A percentile compares a stretch with the other conserved stretches of the same genome.
Evolutionary conservation across 768 basidiomycete genomes (phyloP).

Genomic region (Exsudoporus frostii): DNA sequence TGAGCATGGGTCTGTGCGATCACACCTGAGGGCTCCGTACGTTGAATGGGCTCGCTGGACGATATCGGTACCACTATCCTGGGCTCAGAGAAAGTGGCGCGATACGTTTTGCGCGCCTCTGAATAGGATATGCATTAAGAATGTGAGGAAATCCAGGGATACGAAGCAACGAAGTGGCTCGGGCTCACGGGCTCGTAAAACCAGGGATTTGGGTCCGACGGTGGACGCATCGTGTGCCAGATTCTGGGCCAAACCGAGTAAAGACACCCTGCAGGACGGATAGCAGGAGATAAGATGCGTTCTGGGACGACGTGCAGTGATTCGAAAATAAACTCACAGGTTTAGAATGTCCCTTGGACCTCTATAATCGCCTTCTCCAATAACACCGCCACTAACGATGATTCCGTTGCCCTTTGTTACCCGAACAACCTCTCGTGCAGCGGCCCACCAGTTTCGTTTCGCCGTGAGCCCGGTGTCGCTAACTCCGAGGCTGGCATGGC

Average conservation of each 20-base stretch:
- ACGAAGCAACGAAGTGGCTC: conserved; percentile 27
- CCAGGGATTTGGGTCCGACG: conserved; percentile 59
- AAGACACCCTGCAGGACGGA: conserved; percentile 46
- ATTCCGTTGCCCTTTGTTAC: conserved; percentile 80
- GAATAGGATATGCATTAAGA: background rate
- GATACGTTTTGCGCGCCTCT: conserved; percentile 83
- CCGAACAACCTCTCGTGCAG: conserved; percentile 69
- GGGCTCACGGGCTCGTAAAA: conserved; percentile 69
- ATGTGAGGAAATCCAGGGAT: background rate
- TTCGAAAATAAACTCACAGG: conserved; percentile 45
- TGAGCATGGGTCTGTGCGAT: background rate
- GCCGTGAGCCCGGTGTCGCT: conserved; percentile 51
- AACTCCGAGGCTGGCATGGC: conserved; percentile 43
- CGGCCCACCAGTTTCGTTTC: conserved; percentile 84
- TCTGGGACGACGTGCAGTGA: background rate
- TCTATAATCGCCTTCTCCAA: conserved; percentile 59
- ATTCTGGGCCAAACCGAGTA: conserved; percentile 70
- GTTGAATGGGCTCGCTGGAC: background rate
- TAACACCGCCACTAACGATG: conserved; percentile 66
- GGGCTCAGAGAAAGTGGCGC: conserved; percentile 77
- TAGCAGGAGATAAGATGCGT: background rate
- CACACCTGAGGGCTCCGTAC: background rate
- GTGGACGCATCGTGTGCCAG: conserved; percentile 61
- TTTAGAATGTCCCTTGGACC: conserved; percentile 74
- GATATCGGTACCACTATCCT: conserved; percentile 52